These are phyloP conservation scores for Przewalskia tangutica DNA, from an alignment of 257 asterid species.

Conservation along the genomic window DNA sequence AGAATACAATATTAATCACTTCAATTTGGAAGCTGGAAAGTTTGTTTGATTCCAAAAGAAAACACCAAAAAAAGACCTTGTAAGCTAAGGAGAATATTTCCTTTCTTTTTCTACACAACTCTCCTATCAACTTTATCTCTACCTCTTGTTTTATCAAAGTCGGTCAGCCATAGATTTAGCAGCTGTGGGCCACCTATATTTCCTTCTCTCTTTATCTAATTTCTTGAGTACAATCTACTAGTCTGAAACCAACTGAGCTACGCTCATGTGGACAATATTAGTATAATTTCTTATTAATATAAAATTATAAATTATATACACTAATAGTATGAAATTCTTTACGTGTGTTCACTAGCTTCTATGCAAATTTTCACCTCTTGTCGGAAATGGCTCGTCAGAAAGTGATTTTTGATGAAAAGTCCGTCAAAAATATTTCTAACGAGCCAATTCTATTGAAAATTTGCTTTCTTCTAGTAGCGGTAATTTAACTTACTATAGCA, in stretches of 20 bases:
- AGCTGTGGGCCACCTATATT: not conserved
- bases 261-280: no score
- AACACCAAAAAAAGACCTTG: conserved; percentile 33
- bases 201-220: not conserved
- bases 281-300: no score
- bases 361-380: no score
- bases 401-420: no score
- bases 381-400: no score
- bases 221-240: no score
- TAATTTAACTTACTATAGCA: not conserved
- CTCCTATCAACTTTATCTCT: conserved; percentile 46
- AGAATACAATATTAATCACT: conserved; percentile 5
- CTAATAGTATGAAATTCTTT: not conserved
- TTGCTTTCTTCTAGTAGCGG: no score
- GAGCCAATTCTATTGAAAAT: no score
- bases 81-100: conserved; percentile 52
- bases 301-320: not conserved
- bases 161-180: conserved; percentile 50
- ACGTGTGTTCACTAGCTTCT: not conserved
- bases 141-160: conserved; percentile 36
- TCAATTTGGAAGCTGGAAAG: not conserved
- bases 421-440: no score
- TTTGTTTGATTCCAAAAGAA: conserved; percentile 53
- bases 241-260: no score
- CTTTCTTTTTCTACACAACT: conserved; percentile 24